These are phyloP conservation scores for Fusarium veterinarium DNA, from an alignment of 2,329 filamentous ascomycete species.

Conservation along the genomic window DNA sequence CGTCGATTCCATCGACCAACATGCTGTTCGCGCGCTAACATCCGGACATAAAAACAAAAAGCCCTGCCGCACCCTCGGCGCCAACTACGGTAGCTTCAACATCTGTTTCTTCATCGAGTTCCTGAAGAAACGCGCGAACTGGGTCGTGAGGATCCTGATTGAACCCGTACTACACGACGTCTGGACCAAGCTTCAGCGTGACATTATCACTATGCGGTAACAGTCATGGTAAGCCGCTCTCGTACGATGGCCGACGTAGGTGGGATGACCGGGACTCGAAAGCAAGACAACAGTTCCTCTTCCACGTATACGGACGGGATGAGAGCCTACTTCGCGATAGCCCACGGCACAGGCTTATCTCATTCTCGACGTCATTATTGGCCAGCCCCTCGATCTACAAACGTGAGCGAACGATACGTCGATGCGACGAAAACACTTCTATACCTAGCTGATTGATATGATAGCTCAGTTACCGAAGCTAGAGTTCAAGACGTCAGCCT, in stretches of 20 bases:
- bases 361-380: neutral
- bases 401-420: neutral
- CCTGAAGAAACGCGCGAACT: neutral
- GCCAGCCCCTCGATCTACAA: neutral
- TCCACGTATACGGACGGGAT: neutral
- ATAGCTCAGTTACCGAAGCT: neutral
- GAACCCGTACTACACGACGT: neutral
- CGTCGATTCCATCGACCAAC: neutral
- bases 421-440: neutral
- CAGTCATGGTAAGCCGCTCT: neutral
- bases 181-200: neutral
- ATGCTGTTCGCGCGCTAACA: neutral
- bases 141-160: neutral
- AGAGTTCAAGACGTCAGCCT: neutral
- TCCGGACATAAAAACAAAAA: neutral
- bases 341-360: neutral
- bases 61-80: neutral
- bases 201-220: neutral
- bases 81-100: neutral
- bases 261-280: neutral
- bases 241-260: neutral
- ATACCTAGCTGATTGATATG: neutral
- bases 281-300: neutral
- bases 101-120: neutral
- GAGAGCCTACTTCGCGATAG: neutral